Evolutionary conservation across 768 basidiomycete genomes (phyloP).

Genomic region (Collybia sp.): DNA sequence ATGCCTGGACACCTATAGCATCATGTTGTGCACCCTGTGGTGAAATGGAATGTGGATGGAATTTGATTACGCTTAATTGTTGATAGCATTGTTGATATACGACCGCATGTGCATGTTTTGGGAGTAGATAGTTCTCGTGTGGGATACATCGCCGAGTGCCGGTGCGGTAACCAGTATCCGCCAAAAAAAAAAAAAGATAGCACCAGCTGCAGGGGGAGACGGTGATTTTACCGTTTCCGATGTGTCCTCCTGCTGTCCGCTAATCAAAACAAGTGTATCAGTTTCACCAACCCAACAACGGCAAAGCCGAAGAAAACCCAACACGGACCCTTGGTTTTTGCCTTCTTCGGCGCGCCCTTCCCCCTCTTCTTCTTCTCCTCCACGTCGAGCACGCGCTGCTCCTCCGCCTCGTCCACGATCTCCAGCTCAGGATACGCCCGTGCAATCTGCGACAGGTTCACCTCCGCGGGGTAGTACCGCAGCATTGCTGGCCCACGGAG

Average conservation of each 20-base stretch:
- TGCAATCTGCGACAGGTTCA: slow-evolving; percentile 50
- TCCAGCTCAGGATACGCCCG: slow-evolving; percentile 51
- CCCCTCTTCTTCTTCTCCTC: slow-evolving; percentile 68
- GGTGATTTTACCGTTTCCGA: slow-evolving; percentile 28
- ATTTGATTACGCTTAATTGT: too few species aligned
- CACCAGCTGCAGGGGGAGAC: too few species aligned
- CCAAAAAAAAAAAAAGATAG: too few species aligned
- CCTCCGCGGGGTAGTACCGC: slow-evolving; percentile 70
- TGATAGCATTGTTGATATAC: too few species aligned
- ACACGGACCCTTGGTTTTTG: slow-evolving; percentile 57
- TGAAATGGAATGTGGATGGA: too few species aligned
- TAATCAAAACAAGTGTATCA: slow-evolving; percentile 16
- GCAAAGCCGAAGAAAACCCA: slow-evolving; percentile 1
- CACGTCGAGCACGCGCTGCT: slow-evolving; percentile 64
- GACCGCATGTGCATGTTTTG: too few species aligned
- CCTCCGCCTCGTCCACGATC: slow-evolving; percentile 62
- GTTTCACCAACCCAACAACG: not conserved
- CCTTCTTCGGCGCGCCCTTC: slow-evolving; percentile 81
- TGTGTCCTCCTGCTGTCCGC: slow-evolving; percentile 49
- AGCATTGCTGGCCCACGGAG: slow-evolving; percentile 85
- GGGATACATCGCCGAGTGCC: too few species aligned
- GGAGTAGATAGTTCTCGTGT: too few species aligned
- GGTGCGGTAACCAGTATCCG: too few species aligned
- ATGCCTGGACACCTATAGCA: too few species aligned
- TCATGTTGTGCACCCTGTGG: too few species aligned